Conservation (phyloP, 2,329 filamentous ascomycete species). For the Magnaporthales sp. region DNA sequence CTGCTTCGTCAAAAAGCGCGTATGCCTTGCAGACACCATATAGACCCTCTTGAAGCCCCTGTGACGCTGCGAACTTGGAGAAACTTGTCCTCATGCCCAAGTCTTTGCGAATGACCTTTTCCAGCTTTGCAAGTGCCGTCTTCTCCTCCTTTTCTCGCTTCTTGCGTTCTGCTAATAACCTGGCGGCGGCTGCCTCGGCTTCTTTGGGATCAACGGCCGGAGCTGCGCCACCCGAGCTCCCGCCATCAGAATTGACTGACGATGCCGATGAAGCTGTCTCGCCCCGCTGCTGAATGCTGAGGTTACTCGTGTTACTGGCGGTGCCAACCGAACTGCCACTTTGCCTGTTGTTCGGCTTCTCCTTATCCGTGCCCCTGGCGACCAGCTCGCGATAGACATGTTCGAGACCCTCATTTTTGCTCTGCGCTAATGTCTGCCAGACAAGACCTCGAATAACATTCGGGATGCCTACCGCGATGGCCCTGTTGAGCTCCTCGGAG, state of each 20-base stretch:
- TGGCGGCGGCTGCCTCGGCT: constrained; percentile 3
- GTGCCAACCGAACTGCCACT: constrained; percentile 45
- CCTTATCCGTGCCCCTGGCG: constrained; percentile 68
- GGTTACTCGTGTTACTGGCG: constrained; percentile 40
- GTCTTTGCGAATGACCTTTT: constrained; percentile 86
- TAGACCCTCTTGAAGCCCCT: constrained; percentile 84
- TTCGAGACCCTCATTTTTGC: constrained; percentile 88
- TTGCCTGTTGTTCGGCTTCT: constrained; percentile 57
- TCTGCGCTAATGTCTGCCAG: constrained; percentile 95
- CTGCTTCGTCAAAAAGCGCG: constrained; percentile 85
- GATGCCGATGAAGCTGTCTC: constrained; percentile 74
- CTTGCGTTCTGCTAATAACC: constrained; percentile 54
- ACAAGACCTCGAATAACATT: constrained; percentile 95
- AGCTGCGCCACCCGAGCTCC: constrained; percentile 28
- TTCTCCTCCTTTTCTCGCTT: constrained; percentile 74
- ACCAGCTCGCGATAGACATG: constrained; percentile 76
- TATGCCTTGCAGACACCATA: constrained; percentile 98
- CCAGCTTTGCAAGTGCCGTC: constrained; percentile 66
- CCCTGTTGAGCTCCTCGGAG: constrained; percentile 78
- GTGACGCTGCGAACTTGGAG: constrained; percentile 88
- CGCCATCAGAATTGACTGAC: constrained; percentile 64
- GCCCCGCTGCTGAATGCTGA: constrained; percentile 43
- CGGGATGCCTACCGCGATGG: constrained; percentile 89
- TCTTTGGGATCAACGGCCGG: not conserved
- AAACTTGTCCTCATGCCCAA: constrained; percentile 89